Conservation (phyloP, 2,329 filamentous ascomycete species). For the Fusarium equiseti region DNA sequence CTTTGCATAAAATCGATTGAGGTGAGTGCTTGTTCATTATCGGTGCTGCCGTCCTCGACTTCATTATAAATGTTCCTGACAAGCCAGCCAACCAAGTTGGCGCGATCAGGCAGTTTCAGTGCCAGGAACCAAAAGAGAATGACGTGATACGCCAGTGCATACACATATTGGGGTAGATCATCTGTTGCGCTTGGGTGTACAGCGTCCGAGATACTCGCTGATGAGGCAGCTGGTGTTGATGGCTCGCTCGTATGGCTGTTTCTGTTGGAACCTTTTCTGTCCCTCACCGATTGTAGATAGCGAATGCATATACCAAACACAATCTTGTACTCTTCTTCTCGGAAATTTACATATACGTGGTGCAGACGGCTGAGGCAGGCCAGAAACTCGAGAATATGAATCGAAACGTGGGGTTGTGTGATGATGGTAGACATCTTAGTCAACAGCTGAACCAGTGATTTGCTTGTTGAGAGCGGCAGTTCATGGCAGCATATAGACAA, state of each 20-base stretch:
- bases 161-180: constrained; percentile 92
- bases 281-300: constrained; percentile 89
- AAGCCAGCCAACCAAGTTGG: constrained; percentile 90
- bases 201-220: constrained; percentile 34
- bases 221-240: constrained; percentile 46
- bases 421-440: constrained; percentile 97
- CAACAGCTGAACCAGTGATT: constrained; percentile 85
- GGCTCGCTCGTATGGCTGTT: constrained; percentile 61
- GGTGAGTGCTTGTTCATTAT: constrained; percentile 93
- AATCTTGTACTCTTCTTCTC: constrained; percentile 90
- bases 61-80: constrained; percentile 87
- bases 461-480: constrained; percentile 86
- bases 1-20: constrained; percentile 96
- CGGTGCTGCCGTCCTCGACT: constrained; percentile 75
- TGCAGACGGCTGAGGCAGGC: constrained; percentile 87
- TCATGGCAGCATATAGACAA: constrained; percentile 96
- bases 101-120: constrained; percentile 84
- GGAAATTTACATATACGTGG: constrained; percentile 87
- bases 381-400: constrained; percentile 97
- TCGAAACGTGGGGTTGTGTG: constrained; percentile 89
- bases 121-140: constrained; percentile 98
- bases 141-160: constrained; percentile 92
- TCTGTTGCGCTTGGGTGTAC: constrained; percentile 61
- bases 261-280: constrained; percentile 66
- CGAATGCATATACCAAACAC: constrained; percentile 96